Evolutionary conservation across 257 asterid genomes (phyloP).

Genomic region (Ilex aquifolium): DNA sequence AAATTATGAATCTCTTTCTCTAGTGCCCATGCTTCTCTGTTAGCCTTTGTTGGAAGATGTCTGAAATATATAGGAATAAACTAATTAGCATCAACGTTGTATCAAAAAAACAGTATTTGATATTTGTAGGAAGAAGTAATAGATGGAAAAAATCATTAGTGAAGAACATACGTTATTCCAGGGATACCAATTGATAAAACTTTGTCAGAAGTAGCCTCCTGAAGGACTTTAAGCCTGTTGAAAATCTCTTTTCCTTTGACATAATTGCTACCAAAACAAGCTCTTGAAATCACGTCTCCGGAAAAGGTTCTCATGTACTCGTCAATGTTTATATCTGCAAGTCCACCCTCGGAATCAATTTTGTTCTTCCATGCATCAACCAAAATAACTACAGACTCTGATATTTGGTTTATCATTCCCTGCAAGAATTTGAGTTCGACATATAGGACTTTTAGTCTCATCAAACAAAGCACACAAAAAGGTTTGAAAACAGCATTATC

Average conservation of each 20-base stretch:
- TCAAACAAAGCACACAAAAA: no score
- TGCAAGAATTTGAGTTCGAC: neutral
- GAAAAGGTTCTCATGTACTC: slow-evolving; percentile 40
- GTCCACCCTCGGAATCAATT: slow-evolving; percentile 21
- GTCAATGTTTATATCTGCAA: slow-evolving; percentile 36
- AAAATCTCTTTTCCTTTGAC: slow-evolving; percentile 38
- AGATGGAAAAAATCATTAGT: no score
- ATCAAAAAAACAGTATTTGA: no score
- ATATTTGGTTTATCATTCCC: slow-evolving; percentile 36
- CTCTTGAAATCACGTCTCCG: slow-evolving; percentile 45
- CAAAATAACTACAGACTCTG: slow-evolving; percentile 22
- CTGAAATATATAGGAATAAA: slow-evolving; percentile 11
- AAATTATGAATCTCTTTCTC: slow-evolving; percentile 39
- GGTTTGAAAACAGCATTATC: no score
- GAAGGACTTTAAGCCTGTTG: slow-evolving; percentile 32
- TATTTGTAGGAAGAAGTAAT: no score
- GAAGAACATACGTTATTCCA: slow-evolving; percentile 24
- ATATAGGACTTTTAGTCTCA: no score
- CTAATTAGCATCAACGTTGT: no score
- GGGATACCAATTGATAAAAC: slow-evolving; percentile 26
- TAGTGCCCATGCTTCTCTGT: slow-evolving; percentile 40
- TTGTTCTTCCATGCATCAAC: slow-evolving; percentile 25
- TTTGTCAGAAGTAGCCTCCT: slow-evolving; percentile 22
- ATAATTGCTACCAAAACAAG: slow-evolving; percentile 50
- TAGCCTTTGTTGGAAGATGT: slow-evolving; percentile 44